These are phyloP conservation scores for Lichenothelia convexa DNA, from an alignment of 495 filamentous ascomycete species.

Conservation along the genomic window DNA sequence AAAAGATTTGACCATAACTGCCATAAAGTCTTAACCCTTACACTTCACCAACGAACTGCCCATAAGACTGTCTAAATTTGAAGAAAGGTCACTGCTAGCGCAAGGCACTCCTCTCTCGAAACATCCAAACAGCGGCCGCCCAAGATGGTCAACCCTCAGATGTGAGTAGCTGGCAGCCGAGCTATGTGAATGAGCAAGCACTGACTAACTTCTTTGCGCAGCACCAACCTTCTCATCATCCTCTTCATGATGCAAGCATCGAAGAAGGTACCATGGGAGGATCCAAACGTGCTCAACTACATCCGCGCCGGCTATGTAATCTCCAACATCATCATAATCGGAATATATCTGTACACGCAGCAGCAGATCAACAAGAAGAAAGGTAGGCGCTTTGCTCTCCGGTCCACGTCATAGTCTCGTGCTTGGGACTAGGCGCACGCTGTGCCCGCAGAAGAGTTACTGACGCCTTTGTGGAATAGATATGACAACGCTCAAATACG, in stretches of 20 bases:
- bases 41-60: too few species aligned
- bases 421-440: not conserved
- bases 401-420: not conserved
- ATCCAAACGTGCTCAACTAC: conserved; percentile 65
- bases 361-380: conserved; percentile 79
- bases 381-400: conserved; percentile 38
- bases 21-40: too few species aligned
- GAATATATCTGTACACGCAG: conserved; percentile 70
- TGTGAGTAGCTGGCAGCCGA: too few species aligned
- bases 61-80: too few species aligned
- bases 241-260: conserved; percentile 97
- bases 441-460: not conserved
- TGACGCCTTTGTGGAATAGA: conserved; percentile 39
- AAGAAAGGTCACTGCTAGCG: too few species aligned
- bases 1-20: too few species aligned
- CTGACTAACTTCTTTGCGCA: too few species aligned
- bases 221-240: too few species aligned
- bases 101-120: too few species aligned
- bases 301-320: conserved; percentile 69
- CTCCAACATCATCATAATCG: conserved; percentile 76
- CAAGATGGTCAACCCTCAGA: too few species aligned
- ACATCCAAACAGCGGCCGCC: too few species aligned
- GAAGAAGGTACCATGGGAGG: conserved; percentile 89
- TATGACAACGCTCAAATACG: conserved; percentile 94
- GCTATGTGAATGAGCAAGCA: too few species aligned